Evolutionary conservation across 1,284 basidiomycete species (phyloP).

Genomic region (Melampsora larici-populina): DNA sequence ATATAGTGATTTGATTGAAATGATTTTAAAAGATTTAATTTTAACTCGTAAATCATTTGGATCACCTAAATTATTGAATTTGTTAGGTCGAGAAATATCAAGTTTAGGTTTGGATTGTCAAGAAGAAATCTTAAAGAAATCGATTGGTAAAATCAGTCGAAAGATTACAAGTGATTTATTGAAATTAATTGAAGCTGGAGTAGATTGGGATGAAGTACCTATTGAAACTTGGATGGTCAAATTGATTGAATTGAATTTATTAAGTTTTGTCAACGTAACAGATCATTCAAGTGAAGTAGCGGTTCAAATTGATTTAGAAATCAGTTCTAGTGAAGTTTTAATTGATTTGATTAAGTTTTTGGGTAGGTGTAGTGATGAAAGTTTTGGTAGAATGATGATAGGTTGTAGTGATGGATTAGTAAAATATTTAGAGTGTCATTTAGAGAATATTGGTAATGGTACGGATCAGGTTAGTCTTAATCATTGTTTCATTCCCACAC

Average conservation of each 20-base stretch:
- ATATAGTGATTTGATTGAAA: conserved; percentile 6
- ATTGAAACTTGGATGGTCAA: not conserved
- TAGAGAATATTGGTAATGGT: not conserved
- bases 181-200: conserved; percentile 28
- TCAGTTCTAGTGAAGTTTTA: not conserved
- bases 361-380: not conserved
- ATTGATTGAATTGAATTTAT: not conserved
- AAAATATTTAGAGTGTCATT: not conserved
- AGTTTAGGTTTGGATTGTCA: conserved; percentile 6
- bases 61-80: not conserved
- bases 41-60: conserved; percentile 7
- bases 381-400: not conserved
- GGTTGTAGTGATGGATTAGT: not conserved
- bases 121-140: not conserved
- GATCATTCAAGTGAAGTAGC: no score
- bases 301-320: no score
- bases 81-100: conserved; percentile 8
- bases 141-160: not conserved
- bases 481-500: not conserved
- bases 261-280: no score
- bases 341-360: not conserved
- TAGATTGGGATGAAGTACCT: conserved; percentile 19
- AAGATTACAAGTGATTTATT: conserved; percentile 17
- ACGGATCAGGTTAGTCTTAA: not conserved
- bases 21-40: conserved; percentile 16